These are phyloP conservation scores for Phoenix roebelenii DNA, from an alignment of 176 grass and related monocot genomes.

Conservation along the genomic window DNA sequence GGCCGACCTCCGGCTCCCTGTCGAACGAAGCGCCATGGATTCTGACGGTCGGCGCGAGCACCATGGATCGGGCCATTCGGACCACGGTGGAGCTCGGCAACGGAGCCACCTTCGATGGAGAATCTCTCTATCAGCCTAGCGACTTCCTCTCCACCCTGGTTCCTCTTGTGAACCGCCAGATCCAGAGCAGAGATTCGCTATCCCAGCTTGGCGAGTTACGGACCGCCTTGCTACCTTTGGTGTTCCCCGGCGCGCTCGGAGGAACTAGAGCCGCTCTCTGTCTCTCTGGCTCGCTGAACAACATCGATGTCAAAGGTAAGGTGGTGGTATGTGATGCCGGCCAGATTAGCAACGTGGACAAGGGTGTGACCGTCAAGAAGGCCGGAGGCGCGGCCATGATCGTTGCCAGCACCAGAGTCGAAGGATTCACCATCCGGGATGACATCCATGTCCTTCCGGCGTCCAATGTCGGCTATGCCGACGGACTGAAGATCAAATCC, in stretches of 20 bases:
- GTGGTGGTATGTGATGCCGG: constrained; percentile 42
- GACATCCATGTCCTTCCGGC: constrained; percentile 52
- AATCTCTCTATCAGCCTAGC: constrained; percentile 37
- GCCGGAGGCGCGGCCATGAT: too few species aligned
- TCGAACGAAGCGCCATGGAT: constrained; percentile 82
- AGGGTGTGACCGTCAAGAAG: background rate
- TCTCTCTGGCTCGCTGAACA: too few species aligned
- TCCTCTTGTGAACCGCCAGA: too few species aligned
- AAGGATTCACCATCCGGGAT: constrained; percentile 53
- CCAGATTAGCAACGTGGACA: constrained; percentile 22
- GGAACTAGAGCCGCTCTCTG: too few species aligned
- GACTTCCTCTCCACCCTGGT: too few species aligned
- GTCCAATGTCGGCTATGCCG: constrained; percentile 43
- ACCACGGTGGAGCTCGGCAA: constrained; percentile 55
- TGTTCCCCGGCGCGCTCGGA: too few species aligned
- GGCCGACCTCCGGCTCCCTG: constrained; percentile 24
- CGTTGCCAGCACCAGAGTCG: background rate
- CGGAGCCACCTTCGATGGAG: constrained; percentile 59
- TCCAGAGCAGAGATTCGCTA: too few species aligned
- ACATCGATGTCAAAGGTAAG: constrained; percentile 22
- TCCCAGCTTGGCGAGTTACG: too few species aligned
- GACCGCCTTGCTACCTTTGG: too few species aligned
- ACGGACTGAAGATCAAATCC: constrained; percentile 35
- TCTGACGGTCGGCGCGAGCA: constrained; percentile 72
- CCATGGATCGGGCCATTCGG: constrained; percentile 61